Evolutionary conservation across 768 basidiomycete genomes (phyloP).

Genomic region (Coprinopsis cinerea): DNA sequence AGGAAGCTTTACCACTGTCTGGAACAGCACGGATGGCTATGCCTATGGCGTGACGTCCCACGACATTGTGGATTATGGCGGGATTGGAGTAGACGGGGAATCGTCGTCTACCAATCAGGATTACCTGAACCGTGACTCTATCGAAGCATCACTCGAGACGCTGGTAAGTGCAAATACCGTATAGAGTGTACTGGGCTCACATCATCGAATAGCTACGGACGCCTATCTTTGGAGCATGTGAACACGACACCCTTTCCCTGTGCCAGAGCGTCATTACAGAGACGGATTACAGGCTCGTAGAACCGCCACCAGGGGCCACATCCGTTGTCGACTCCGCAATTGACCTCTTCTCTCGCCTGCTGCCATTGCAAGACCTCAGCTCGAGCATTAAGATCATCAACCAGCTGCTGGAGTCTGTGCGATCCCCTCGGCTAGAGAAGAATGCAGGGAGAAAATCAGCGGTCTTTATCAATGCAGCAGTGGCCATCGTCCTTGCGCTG

Average conservation of each 20-base stretch:
- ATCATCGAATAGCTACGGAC: slow-evolving; percentile 66
- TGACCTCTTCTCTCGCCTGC: slow-evolving; percentile 74
- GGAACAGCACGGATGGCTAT: slow-evolving; percentile 85
- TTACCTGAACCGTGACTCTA: slow-evolving; percentile 65
- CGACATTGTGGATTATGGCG: slow-evolving; percentile 43
- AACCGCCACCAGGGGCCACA: slow-evolving; percentile 72
- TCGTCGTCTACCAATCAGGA: slow-evolving; percentile 33
- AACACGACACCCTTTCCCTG: slow-evolving; percentile 77
- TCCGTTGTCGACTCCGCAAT: slow-evolving; percentile 86
- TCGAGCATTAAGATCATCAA: slow-evolving; percentile 49
- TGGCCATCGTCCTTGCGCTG: slow-evolving; percentile 69
- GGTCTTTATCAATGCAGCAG: slow-evolving; percentile 70
- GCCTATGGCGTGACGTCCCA: slow-evolving; percentile 84
- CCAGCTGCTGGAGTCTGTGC: slow-evolving; percentile 57
- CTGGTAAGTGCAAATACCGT: too few relatives aligned
- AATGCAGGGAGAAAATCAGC: slow-evolving; percentile 86
- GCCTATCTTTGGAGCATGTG: slow-evolving; percentile 77
- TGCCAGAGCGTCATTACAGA: slow-evolving; percentile 46
- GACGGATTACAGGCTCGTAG: slow-evolving; percentile 41
- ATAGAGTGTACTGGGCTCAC: too few relatives aligned
- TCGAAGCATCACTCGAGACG: slow-evolving; percentile 74
- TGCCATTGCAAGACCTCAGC: slow-evolving; percentile 69
- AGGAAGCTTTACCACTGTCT: slow-evolving; percentile 78
- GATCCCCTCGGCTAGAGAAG: slow-evolving; percentile 76
- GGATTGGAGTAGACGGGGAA: slow-evolving; percentile 27